phyloP scores from a whole-genome alignment of 2,329 filamentous ascomycete species.

The Pseudogymnoascus sp. region DNA sequence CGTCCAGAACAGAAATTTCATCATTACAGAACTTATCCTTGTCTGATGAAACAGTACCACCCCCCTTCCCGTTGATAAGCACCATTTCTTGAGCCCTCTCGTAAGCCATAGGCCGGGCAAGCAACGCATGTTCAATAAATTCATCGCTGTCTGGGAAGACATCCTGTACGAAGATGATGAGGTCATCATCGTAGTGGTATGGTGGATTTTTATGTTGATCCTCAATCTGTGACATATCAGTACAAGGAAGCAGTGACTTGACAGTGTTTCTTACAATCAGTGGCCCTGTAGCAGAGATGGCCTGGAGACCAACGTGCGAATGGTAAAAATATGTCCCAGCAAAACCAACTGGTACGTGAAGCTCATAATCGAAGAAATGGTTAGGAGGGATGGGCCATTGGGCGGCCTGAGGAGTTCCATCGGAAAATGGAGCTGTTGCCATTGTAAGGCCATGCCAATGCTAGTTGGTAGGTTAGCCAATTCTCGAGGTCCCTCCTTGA shows the following conservation, averaged over 20 bases:
- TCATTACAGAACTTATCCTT: constrained; percentile 11
- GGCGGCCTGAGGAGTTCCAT: constrained; percentile 42
- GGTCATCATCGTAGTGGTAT: constrained; percentile 57
- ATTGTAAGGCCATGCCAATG: constrained; percentile 50
- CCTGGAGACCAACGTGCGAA: constrained; percentile 47
- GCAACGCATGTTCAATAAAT: constrained; percentile 43
- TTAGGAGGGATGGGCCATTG: constrained; percentile 48
- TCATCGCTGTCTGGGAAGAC: constrained; percentile 49
- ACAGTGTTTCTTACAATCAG: constrained; percentile 35
- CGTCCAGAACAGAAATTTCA: constrained; percentile 43
- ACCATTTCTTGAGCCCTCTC: constrained; percentile 51
- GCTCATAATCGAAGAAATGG: constrained; percentile 51
- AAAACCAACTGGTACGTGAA: constrained; percentile 36
- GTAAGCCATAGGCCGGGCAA: constrained; percentile 45
- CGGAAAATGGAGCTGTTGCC: constrained; percentile 42
- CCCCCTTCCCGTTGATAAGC: constrained; percentile 48
- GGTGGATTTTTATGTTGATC: constrained; percentile 31
- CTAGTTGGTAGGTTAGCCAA: constrained; percentile 23
- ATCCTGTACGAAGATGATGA: constrained; percentile 48
- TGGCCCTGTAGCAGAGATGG: constrained; percentile 40
- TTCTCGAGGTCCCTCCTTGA: no score
- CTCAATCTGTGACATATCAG: constrained; percentile 22
- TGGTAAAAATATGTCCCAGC: constrained; percentile 52
- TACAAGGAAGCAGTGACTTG: background rate
- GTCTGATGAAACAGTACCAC: constrained; percentile 24